A percentile compares a stretch with the other conserved stretches of the same genome.
Evolutionary conservation across 2,329 filamentous ascomycete species (phyloP).

Genomic region (Aspergillus sp.): DNA sequence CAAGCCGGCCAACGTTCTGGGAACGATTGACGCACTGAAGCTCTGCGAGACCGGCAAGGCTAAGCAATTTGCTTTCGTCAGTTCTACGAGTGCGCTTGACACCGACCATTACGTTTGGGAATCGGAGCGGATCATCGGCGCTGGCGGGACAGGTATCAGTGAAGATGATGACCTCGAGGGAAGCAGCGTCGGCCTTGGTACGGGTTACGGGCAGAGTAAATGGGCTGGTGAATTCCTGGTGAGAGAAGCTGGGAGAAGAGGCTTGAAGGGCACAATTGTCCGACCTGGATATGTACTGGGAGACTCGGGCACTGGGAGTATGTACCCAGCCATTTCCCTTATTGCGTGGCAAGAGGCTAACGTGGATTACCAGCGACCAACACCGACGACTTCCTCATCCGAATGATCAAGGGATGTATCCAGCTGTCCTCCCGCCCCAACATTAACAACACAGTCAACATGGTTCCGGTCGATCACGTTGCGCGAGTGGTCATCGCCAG

Average conservation of each 20-base stretch:
- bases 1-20: constrained; percentile 66
- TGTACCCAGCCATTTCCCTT: constrained; percentile 5
- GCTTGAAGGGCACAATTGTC: constrained; percentile 65
- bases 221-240: constrained; percentile 69
- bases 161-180: constrained; percentile 73
- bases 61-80: constrained; percentile 74
- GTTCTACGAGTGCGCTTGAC: constrained; percentile 74
- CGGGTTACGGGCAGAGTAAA: constrained; percentile 86
- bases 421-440: constrained; percentile 65
- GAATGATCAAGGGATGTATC: constrained; percentile 77
- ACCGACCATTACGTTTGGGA: constrained; percentile 69
- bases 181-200: constrained; percentile 65
- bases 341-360: constrained; percentile 1
- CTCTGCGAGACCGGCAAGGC: constrained; percentile 69
- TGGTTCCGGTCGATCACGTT: constrained; percentile 79
- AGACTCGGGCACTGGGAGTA: constrained; percentile 54
- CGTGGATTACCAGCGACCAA: constrained; percentile 40
- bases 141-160: constrained; percentile 55
- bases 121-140: constrained; percentile 52
- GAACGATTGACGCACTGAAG: constrained; percentile 64
- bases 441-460: constrained; percentile 81
- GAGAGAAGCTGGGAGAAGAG: constrained; percentile 66
- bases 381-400: constrained; percentile 83
- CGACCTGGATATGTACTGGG: constrained; percentile 81
- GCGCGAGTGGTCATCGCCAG: constrained; percentile 68